Evolutionary conservation across 352 stramenopile species (phyloP).

Genomic region (Globisporangium yorkense): DNA sequence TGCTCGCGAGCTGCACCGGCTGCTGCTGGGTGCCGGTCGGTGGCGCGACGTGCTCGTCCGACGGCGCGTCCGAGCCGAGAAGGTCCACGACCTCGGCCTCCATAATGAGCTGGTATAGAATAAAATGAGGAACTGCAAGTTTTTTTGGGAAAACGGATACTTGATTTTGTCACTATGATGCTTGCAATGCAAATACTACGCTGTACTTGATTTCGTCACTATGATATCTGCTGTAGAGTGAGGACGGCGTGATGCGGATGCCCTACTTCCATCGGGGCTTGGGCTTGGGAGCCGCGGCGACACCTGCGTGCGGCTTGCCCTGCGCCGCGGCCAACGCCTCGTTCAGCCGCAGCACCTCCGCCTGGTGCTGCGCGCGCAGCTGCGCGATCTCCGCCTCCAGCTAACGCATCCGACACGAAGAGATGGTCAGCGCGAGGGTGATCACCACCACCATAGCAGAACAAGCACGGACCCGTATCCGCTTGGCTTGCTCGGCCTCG

Average conservation of each 20-base stretch:
- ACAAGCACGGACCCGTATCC: constrained; percentile 17
- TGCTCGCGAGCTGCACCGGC: background rate
- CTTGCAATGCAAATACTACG: too few species aligned
- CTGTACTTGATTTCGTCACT: background rate
- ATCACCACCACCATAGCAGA: background rate
- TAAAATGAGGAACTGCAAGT: background rate
- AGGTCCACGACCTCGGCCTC: background rate
- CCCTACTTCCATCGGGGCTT: background rate
- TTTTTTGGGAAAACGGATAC: background rate
- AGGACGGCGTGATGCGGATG: too few species aligned
- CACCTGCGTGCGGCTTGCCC: too few species aligned
- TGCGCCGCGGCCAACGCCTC: background rate
- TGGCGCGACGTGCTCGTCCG: background rate
- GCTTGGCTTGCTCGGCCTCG: constrained; percentile 43
- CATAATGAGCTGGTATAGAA: background rate
- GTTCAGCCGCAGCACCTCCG: background rate
- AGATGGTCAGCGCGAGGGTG: too few species aligned
- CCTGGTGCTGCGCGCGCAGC: constrained; percentile 4
- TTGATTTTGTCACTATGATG: background rate
- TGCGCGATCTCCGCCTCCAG: background rate
- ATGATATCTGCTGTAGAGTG: background rate
- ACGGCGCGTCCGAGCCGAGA: background rate
- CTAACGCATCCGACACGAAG: background rate
- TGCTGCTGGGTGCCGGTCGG: background rate
- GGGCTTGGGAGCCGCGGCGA: background rate